Conservation (phyloP, 2,329 filamentous ascomycete genomes). For the Raffaelea ambrosiae region DNA sequence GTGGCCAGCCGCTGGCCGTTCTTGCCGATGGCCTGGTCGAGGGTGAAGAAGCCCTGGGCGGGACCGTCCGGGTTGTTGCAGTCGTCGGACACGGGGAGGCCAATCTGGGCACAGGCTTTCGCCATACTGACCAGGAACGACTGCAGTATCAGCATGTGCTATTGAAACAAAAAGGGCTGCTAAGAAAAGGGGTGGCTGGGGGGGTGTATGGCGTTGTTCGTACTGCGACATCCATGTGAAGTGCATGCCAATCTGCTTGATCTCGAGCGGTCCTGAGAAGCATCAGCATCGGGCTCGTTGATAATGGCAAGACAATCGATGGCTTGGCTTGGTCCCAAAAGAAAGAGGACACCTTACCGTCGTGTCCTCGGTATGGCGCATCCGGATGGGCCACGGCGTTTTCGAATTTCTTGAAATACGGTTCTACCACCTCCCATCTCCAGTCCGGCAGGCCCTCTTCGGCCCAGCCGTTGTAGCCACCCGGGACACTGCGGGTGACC, state of each 20-base stretch:
- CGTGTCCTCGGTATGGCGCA: slow-evolving; percentile 16
- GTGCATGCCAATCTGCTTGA: too few species aligned
- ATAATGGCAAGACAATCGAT: too few species aligned
- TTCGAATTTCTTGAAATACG: slow-evolving; percentile 22
- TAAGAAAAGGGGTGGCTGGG: too few species aligned
- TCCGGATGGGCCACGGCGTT: slow-evolving; percentile 13
- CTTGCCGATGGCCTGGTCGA: slow-evolving; percentile 20
- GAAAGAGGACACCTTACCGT: too few species aligned
- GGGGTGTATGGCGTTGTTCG: too few species aligned
- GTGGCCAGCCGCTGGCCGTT: slow-evolving; percentile 17
- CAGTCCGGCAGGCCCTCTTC: slow-evolving; percentile 21
- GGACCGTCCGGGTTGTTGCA: slow-evolving; percentile 19
- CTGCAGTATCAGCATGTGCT: too few species aligned
- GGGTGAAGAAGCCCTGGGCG: slow-evolving; percentile 18
- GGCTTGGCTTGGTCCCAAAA: too few species aligned
- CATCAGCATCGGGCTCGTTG: too few species aligned
- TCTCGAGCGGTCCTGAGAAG: too few species aligned
- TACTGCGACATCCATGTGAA: too few species aligned
- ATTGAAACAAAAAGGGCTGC: too few species aligned
- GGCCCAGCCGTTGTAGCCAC: slow-evolving; percentile 21
- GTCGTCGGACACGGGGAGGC: slow-evolving; percentile 17
- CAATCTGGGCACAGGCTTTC: slow-evolving; percentile 17
- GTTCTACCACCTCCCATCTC: slow-evolving; percentile 23
- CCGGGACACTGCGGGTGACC: slow-evolving; percentile 21
- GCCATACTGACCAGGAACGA: slow-evolving; percentile 9